Evolutionary conservation across 2,329 filamentous ascomycete genomes (phyloP), one percentile per base, ranked within the genome.

Genomic region (Trichoderma semiorbis): DNA sequence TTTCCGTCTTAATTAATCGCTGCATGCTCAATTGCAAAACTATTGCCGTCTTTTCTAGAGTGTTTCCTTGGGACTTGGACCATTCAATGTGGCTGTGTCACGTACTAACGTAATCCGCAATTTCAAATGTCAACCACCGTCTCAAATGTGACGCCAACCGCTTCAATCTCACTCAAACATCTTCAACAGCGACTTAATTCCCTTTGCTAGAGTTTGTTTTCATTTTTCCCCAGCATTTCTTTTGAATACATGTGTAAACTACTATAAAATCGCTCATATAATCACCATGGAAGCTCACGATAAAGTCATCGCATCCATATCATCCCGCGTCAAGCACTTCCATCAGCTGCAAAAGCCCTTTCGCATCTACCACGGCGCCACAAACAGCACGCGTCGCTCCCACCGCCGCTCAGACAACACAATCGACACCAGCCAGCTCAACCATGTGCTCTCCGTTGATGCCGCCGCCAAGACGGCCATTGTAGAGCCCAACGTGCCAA

Each of bases 341-440:
- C 78, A 84, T 67, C 76, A 79, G 3, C 78, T 75, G 8, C 79
- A 82, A 72, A 79, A 83, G 77, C 87, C 90, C 3, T 94, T 93
- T 80, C 87, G 91, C n/a, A 90, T 94, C 78, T 92, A 90, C 76
- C 92, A 94, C 81, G 92, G 92, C 73, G 90, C 91, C 0, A 94
- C 92, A 30, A 94, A 93, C 82, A 93, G 89, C 80, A 94, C 92
- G 47, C 89, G 92, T 8, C 85, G 86, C 30, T 85, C 85, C 8
- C 81, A 83, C 24, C 84, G 84, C 34, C 80, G 80, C 60, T 78
- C 80, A 14, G 84, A 85, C 78, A 88, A 87, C 75, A 87, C 89
- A 11, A 84, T 95, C 70, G 91, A 93, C 79, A 93, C 91, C 47
- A 91, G 89, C 79, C 77, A 78, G 5, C 85, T 95, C 11, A 85